Conservation (phyloP, 2,329 filamentous ascomycete species). For the Arthrobotrys musiformis region DNA sequence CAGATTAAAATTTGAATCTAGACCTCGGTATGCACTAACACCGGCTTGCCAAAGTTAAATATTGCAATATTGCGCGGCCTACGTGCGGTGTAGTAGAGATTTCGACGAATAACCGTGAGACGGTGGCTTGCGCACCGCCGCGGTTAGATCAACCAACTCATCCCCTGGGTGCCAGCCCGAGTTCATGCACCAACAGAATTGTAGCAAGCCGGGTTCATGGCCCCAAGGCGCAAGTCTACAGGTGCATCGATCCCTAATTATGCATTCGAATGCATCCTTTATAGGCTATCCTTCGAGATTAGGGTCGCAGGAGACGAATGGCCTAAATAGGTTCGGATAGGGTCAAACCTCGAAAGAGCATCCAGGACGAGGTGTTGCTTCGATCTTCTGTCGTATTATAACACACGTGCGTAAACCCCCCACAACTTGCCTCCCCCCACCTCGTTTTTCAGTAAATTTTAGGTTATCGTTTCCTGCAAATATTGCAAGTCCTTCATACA, state of each 20-base stretch:
- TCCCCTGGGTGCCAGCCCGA: neutral
- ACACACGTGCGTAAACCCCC: neutral
- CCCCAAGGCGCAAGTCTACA: neutral
- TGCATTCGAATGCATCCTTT: slow-evolving; percentile 14
- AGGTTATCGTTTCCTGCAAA: slow-evolving; percentile 3
- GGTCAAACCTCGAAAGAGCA: neutral
- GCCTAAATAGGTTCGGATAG: neutral
- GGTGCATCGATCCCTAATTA: slow-evolving; percentile 6
- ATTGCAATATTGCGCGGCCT: neutral
- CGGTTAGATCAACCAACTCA: neutral
- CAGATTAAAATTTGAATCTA: neutral
- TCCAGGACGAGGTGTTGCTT: neutral
- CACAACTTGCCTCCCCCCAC: neutral
- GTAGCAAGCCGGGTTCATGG: neutral
- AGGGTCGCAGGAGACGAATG: neutral
- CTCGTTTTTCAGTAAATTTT: neutral
- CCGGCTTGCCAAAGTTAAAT: too few species aligned
- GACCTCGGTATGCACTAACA: neutral
- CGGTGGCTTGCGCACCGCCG: slow-evolving; percentile 8
- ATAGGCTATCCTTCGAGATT: slow-evolving; percentile 9
- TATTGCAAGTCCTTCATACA: neutral
- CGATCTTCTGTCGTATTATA: neutral
- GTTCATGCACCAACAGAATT: neutral
- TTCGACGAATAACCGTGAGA: neutral
- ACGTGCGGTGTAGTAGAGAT: neutral